phyloP scores from a whole-genome alignment of 2,329 filamentous ascomycete genomes.

The Didymella arachidicola region DNA sequence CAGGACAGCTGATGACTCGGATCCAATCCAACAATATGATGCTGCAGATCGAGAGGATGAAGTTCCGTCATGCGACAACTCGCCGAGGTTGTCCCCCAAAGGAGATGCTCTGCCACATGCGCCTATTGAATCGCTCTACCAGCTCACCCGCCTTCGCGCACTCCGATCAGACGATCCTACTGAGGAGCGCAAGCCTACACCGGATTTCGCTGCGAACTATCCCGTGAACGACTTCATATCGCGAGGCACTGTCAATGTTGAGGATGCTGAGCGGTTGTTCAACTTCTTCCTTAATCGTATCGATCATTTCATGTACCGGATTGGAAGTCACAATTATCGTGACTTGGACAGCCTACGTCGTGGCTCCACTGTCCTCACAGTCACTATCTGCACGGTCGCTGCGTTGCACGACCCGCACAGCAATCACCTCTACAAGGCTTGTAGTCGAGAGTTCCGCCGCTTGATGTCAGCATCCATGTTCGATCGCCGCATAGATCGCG shows the following conservation, averaged over 20 bases:
- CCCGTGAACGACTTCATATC: constrained; percentile 59
- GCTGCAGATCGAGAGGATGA: constrained; percentile 49
- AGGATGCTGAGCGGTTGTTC: constrained; percentile 54
- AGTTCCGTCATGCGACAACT: constrained; percentile 43
- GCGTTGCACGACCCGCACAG: constrained; percentile 65
- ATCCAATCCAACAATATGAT: constrained; percentile 39
- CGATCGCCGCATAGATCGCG: constrained; percentile 64
- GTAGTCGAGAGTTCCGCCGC: constrained; percentile 65
- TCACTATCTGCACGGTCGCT: constrained; percentile 64
- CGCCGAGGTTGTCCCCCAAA: constrained; percentile 39
- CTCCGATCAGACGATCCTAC: constrained; percentile 50
- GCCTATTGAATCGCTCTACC: constrained; percentile 59
- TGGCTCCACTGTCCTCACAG: constrained; percentile 63
- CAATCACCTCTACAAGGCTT: constrained; percentile 60
- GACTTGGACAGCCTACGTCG: constrained; percentile 59
- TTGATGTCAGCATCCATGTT: constrained; percentile 66
- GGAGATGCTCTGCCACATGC: constrained; percentile 40
- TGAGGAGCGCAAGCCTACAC: constrained; percentile 43
- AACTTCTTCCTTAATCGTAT: constrained; percentile 54
- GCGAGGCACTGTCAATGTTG: constrained; percentile 55
- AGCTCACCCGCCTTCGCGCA: constrained; percentile 55
- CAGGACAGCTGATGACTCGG: constrained; percentile 15
- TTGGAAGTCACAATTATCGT: constrained; percentile 55
- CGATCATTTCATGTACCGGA: constrained; percentile 59
- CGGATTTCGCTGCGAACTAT: constrained; percentile 15